Evolutionary conservation across 306 rosid genomes (phyloP).

Genomic region (Quillaja saponaria): DNA sequence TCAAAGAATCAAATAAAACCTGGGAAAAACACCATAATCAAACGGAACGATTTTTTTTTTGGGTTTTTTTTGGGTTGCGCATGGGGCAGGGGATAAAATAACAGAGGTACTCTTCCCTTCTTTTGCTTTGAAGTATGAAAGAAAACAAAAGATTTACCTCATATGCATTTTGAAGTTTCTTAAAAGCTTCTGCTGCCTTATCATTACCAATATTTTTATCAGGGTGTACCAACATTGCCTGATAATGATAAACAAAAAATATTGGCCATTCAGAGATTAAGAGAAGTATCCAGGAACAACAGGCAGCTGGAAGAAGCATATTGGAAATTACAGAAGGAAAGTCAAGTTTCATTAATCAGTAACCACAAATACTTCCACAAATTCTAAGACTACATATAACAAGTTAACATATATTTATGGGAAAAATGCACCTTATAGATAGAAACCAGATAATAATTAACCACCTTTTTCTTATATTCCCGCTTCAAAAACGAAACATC

Average conservation of each 20-base stretch:
- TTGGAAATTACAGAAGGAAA: slow-evolving; percentile 17
- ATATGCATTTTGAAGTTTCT: slow-evolving; percentile 98
- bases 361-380: slow-evolving; percentile 5
- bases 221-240: slow-evolving; percentile 99
- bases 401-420: slow-evolving; percentile 8
- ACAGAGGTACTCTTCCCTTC: background rate
- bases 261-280: slow-evolving; percentile 26
- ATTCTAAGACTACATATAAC: slow-evolving; percentile 25
- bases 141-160: slow-evolving; percentile 58
- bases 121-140: background rate
- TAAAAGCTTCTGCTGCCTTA: slow-evolving; percentile 96
- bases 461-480: slow-evolving; percentile 93
- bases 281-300: slow-evolving; percentile 29
- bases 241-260: slow-evolving; percentile 40
- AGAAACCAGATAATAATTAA: slow-evolving; percentile 27
- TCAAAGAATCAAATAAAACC: slow-evolving; percentile 87
- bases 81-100: background rate
- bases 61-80: slow-evolving; percentile 4
- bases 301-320: slow-evolving; percentile 26
- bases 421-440: slow-evolving; percentile 27
- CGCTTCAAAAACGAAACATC: slow-evolving; percentile 79
- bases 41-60: slow-evolving; percentile 23
- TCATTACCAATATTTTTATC: slow-evolving; percentile 99
- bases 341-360: slow-evolving; percentile 14
- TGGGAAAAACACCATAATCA: slow-evolving; percentile 39